phyloP scores from a whole-genome alignment of 2,329 filamentous ascomycete genomes.

The Ophiostoma sp. region DNA sequence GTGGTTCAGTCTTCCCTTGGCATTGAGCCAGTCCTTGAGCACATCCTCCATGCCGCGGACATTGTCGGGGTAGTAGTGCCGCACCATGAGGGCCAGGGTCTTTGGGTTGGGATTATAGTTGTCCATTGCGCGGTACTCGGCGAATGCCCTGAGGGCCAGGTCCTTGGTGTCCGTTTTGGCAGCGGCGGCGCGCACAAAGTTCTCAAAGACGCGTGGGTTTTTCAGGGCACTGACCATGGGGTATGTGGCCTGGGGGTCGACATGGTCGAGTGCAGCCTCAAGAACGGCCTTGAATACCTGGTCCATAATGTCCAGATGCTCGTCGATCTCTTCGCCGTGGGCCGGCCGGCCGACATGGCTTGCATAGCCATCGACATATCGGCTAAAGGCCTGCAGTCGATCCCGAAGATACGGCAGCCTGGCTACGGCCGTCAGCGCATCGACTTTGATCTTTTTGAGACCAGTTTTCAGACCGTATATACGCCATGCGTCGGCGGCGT shows the following conservation, averaged over 20 bases:
- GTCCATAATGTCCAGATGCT: neutral
- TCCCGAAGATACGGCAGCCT: conserved; percentile 7
- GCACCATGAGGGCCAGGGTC: conserved; percentile 44
- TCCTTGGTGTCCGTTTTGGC: conserved; percentile 30
- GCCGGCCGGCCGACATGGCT: neutral
- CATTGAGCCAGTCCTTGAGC: conserved; percentile 45
- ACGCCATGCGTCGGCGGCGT: conserved; percentile 37
- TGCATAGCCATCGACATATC: neutral
- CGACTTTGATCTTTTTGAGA: conserved; percentile 5
- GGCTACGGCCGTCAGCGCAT: conserved; percentile 36
- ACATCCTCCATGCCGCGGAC: conserved; percentile 42
- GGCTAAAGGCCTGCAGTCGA: neutral
- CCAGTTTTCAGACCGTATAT: conserved; percentile 30
- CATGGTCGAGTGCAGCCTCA: conserved; percentile 17
- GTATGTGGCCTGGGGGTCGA: conserved; percentile 30
- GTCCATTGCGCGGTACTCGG: conserved; percentile 42
- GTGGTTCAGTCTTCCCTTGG: conserved; percentile 38
- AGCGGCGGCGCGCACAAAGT: conserved; percentile 38
- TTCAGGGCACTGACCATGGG: conserved; percentile 40
- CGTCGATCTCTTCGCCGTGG: neutral
- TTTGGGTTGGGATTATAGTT: conserved; percentile 35
- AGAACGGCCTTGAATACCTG: conserved; percentile 22
- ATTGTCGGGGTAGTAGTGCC: conserved; percentile 36
- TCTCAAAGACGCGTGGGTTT: conserved; percentile 41
- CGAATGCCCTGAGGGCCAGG: conserved; percentile 42